Base-by-base conservation (phyloP, 2,329 filamentous ascomycete genomes). In the Diplodia seriata region DNA sequence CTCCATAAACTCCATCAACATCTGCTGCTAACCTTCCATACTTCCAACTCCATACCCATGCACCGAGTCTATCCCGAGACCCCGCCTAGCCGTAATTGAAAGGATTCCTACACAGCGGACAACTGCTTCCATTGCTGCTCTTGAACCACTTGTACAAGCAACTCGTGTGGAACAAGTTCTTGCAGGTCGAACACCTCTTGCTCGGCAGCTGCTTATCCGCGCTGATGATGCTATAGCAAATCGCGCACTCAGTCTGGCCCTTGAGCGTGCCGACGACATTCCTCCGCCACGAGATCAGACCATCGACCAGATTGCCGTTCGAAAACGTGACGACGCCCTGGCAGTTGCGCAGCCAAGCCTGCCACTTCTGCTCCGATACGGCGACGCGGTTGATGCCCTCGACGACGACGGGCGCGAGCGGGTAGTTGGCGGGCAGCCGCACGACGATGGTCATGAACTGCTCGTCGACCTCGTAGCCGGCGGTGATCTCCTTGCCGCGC, bases 101-200 rank as follows among this genome's bases (percentile, higher is more conserved):
- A 26, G 91, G 90, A 77, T 96, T 97, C 73, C 95, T 86, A 80
- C 95, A 99, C 71, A 99, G 83, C 57, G 95, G 95, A 79, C 95
- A 99, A 59, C 91, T 94, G 74, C 91, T 95, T 75, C 92, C 90
- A 79, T 92, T 96, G 77, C 93, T 97, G 73, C 86, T 94, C 84
- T 92, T 91, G 84, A 99, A 98, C 95, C 95, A 99, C 81, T 94
- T 94, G 83, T 93, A 97, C 80, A 99, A 80, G 81, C 95, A 99
- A 2, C 87, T 87, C 0, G 90, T 87, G 80, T 99, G 95, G 83
- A 98, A 99, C 65, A 91, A 83, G 80, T 99, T 94, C 84, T 93
- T 94, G 85, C 95, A 99, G 1, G 94, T 98, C 56, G 86, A 85
- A 78, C 95, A 99, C 66, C 88, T 85, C 85, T 98, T 98, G 78